A percentile compares a stretch with the other conserved stretches of the same genome.
Evolutionary conservation across 768 basidiomycete genomes (phyloP).

Genomic region (Pisolithus marmoratus): DNA sequence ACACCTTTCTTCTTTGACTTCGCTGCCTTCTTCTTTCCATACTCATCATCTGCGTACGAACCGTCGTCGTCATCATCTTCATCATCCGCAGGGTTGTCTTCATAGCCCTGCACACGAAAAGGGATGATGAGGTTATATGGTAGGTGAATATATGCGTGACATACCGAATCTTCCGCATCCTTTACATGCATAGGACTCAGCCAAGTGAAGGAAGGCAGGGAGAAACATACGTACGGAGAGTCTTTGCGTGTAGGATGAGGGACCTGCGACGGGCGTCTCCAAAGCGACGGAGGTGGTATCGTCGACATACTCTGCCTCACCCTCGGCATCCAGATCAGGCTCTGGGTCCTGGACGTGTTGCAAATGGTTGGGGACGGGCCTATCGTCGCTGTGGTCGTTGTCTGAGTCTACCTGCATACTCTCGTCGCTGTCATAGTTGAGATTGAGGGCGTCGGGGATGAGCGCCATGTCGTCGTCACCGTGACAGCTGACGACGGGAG

Average conservation of each 20-base stretch:
- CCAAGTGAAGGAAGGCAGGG: slow-evolving; percentile 4
- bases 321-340: slow-evolving; percentile 35
- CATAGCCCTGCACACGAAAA: slow-evolving; percentile 55
- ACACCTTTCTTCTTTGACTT: slow-evolving; percentile 57
- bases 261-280: slow-evolving; percentile 32
- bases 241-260: slow-evolving; percentile 44
- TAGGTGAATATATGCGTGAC: slow-evolving; percentile 11
- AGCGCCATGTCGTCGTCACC: slow-evolving; percentile 27
- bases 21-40: slow-evolving; percentile 59
- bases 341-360: slow-evolving; percentile 42
- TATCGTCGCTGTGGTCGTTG: slow-evolving; percentile 26
- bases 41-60: slow-evolving; percentile 75
- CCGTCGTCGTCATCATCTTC: slow-evolving; percentile 61
- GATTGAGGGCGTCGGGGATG: slow-evolving; percentile 41
- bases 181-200: slow-evolving; percentile 7
- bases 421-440: slow-evolving; percentile 48
- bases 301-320: slow-evolving; percentile 37
- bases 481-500: slow-evolving; percentile 15
- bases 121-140: slow-evolving; percentile 14
- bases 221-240: slow-evolving; percentile 48
- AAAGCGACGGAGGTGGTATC: slow-evolving; percentile 32
- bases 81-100: slow-evolving; percentile 37
- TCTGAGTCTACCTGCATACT: slow-evolving; percentile 73
- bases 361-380: slow-evolving; percentile 16
- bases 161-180: slow-evolving; percentile 30